Base-by-base conservation (phyloP, 2,329 filamentous ascomycete genomes). In the Trichophyton rubrum region DNA sequence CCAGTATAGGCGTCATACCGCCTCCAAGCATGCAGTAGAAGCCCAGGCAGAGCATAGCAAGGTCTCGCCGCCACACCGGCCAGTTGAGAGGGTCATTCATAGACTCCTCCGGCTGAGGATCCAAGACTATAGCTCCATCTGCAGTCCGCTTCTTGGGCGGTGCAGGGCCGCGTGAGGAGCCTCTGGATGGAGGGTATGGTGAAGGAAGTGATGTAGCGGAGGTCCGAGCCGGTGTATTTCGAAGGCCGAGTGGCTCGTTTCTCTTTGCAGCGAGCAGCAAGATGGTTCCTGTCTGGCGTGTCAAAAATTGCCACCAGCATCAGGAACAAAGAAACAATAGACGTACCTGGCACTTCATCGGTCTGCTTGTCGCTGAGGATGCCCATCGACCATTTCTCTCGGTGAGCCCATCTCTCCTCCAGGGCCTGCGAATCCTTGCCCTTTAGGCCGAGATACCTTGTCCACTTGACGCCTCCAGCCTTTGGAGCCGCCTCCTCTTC, bases 21-120 rank as follows among this genome's bases (percentile, higher is more conserved):
- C 92, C 92, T 60, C 92, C 92, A 17, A 96, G 75, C 84, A 96
- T 88, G 73, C 90, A 96, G 73, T 95, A 96, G 68, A 96, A 86
- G 0, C 92, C 92, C 3, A 97, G 78, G 0, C 87, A 92, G 0
- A 95, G 67, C 63, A 97, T 75, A 0, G 92, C 89, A 24, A 80
- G 73, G 72, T 97, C 90, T 72, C 92, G 81, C 45, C 89, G 83
- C 85, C 89, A 89, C 5, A 80, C 76, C 0, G 88, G 85, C 92
- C 92, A 97, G 71, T 97, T 97, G 61, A 97, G 76, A 0, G 92
- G 92, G 68, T 97, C 92, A 65, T 97, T 96, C 58, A 81, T 78
- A 0, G 89, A 90, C 58, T 96, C 90, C 62, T 96, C 90, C 0
- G 92, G 92, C 70, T 97, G 92, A 0, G 92, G 92, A 0, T 95